These are phyloP conservation scores for Theobroma grandiflorum DNA, from an alignment of 441 rosid genomes.

Conservation along the genomic window DNA sequence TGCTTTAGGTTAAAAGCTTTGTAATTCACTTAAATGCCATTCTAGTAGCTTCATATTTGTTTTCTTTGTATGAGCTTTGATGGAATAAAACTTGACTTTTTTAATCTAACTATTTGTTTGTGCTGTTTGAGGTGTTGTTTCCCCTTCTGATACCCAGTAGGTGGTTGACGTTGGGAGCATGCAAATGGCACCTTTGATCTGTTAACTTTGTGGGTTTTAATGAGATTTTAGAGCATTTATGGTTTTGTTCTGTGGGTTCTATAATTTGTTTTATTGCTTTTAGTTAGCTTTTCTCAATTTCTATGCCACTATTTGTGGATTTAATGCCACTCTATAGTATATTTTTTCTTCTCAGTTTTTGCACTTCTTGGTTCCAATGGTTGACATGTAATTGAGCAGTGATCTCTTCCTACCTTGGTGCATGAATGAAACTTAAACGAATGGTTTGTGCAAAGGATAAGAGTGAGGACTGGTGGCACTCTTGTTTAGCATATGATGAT, in stretches of 20 bases:
- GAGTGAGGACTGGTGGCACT: not conserved
- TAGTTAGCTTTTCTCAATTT: not conserved
- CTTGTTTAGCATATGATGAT: constrained; percentile 17
- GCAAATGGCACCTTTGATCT: constrained; percentile 13
- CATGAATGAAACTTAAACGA: not conserved
- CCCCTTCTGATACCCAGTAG: not conserved
- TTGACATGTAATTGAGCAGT: not conserved
- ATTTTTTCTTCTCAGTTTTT: not conserved
- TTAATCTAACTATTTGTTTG: not conserved
- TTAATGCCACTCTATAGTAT: not conserved
- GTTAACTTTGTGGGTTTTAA: not conserved
- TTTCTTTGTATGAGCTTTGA: not conserved
- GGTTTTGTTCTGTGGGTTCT: not conserved
- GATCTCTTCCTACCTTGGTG: constrained; percentile 8
- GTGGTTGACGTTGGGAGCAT: not conserved
- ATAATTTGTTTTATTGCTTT: not conserved
- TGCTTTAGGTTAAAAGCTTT: not conserved
- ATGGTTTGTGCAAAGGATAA: not conserved
- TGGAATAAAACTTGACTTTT: not conserved
- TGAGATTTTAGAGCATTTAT: not conserved
- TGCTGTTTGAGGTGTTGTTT: not conserved
- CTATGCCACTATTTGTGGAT: not conserved
- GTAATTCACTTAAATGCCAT: not conserved
- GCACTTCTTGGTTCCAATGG: not conserved
- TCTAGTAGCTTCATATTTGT: not conserved